Evolutionary conservation across 805 yeast genomes (phyloP), one percentile per base, ranked within the genome.

Genomic region (Starmerella stigmatis): DNA sequence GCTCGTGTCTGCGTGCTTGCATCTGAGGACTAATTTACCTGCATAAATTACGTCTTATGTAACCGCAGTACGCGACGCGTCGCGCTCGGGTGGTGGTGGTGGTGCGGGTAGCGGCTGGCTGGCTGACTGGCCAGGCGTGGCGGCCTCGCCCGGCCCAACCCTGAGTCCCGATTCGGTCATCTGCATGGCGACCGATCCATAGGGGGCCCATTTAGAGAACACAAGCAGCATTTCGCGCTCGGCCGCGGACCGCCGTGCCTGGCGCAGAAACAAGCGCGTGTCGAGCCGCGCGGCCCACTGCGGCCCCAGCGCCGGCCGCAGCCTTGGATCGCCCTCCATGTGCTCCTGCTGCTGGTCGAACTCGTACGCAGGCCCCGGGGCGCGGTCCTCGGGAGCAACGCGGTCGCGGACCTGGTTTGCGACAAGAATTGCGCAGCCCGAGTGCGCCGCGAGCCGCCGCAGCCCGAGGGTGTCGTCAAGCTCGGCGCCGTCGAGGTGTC

Each of bases 331-430:
- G 15, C 51, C 48, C 16, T 48, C 46, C 5, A 44, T 33, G 13
- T 23, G 13, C 5, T 17, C 33, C 15, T 26, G 22, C 39, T 44
- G 51, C 25, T 11, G 17, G 25, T 35, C 32, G 29, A 16, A 41
- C 19, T 41, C 35, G 31, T 15, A 41, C 4, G 17, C n/a, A 6
- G 46, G 44, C 28, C 30, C 35, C 3, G 34, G 21, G 11, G n/a
- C 21, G 17, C 10, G 15, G 28, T 20, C 13, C 43, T 28, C 71
- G 13, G 29, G 26, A 5, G 17, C 41, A 8, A 28, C 33, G 19
- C 26, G 32, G 55, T 81, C 89, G 32, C 86, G 73, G 1, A 86
- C 85, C 61, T 88, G 96, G 55, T 88, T 86, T 0, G 86, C 74
- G 1, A 81, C 72, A 0, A 85, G 76, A 0, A 88, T 62, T 0